phyloP scores from a whole-genome alignment of 345 rosid species.

The Populus euphratica region DNA sequence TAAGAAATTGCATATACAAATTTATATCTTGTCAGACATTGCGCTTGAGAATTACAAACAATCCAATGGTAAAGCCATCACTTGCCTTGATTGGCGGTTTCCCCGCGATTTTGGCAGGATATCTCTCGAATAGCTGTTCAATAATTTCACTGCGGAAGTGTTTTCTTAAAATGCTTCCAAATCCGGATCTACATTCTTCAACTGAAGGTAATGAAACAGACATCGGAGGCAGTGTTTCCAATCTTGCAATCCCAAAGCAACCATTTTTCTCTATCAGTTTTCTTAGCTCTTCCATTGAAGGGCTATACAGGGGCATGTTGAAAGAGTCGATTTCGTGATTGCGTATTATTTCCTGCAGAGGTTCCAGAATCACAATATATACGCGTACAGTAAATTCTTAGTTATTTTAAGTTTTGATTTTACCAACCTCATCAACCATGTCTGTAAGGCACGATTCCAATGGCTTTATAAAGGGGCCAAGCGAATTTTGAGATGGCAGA shows the following conservation, averaged over 20 bases:
- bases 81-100: background rate
- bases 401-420: too few relatives aligned
- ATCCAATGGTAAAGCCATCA: background rate
- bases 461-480: background rate
- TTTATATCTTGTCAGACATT: background rate
- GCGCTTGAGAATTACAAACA: slow-evolving; percentile 15
- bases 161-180: background rate
- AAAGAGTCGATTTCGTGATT: background rate
- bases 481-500: background rate
- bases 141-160: background rate
- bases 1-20: too few relatives aligned
- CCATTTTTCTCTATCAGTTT: background rate
- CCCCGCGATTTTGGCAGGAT: background rate
- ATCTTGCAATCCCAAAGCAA: background rate
- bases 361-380: background rate
- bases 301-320: slow-evolving; percentile 5
- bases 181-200: background rate
- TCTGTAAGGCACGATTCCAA: slow-evolving; percentile 13
- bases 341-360: background rate
- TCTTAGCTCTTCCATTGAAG: slow-evolving; percentile 6
- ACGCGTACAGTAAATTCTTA: too few relatives aligned
- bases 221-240: background rate
- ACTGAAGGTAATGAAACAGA: background rate
- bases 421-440: slow-evolving; percentile 18
- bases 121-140: slow-evolving; percentile 4